Evolutionary conservation across 2,329 filamentous ascomycete genomes (phyloP).

Genomic region (Aspergillus piperis): DNA sequence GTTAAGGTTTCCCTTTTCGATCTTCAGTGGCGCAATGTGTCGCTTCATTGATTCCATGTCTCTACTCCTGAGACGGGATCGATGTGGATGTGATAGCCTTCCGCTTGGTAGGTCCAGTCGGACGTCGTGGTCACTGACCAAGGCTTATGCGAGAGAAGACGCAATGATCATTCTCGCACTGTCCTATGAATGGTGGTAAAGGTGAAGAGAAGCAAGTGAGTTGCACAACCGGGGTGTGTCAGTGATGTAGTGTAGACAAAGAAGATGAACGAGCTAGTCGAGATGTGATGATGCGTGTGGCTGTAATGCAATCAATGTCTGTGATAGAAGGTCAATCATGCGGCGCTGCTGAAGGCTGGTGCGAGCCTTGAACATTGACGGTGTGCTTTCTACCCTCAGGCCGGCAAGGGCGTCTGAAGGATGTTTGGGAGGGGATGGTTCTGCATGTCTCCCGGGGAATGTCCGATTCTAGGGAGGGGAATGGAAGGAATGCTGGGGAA

Average conservation of each 20-base stretch:
- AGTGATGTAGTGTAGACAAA: not conserved
- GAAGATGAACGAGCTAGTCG: not conserved
- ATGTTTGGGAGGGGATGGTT: conserved; percentile 18
- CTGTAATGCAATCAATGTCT: conserved; percentile 2
- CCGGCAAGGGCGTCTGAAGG: conserved; percentile 15
- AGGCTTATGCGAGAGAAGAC: conserved; percentile 28
- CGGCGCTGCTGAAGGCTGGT: conserved; percentile 8
- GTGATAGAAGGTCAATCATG: conserved; percentile 3
- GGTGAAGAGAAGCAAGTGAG: too few relatives aligned
- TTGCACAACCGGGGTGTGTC: too few relatives aligned
- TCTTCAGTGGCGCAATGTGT: conserved; percentile 42
- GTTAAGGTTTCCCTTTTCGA: conserved; percentile 37
- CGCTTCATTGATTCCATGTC: conserved; percentile 39
- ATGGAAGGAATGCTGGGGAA: conserved; percentile 34
- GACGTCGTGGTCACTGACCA: conserved; percentile 35
- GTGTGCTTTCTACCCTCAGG: conserved; percentile 16
- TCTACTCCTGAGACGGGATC: conserved; percentile 13
- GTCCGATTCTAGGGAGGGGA: conserved; percentile 26
- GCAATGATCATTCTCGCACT: conserved; percentile 33
- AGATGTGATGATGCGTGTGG: conserved; percentile 9
- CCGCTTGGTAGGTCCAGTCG: conserved; percentile 8
- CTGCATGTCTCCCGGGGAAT: conserved; percentile 30
- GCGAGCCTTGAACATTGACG: conserved; percentile 11
- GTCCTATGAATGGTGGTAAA: not conserved
- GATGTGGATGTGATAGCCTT: not conserved